These are phyloP conservation scores for Boletus huronensis DNA, from an alignment of 768 basidiomycete species.

Conservation along the genomic window DNA sequence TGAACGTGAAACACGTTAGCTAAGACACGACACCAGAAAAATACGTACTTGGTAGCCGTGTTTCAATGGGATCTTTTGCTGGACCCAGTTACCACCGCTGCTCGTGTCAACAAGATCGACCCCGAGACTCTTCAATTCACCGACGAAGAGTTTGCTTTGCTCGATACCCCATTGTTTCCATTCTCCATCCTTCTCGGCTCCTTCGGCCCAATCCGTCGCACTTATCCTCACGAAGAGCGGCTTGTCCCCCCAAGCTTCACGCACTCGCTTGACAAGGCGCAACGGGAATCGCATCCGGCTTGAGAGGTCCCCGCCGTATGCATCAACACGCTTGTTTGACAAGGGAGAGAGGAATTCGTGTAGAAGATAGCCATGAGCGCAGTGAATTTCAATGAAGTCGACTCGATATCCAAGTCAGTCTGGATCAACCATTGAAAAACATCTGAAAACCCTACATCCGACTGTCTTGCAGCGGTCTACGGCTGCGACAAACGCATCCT, in stretches of 20 bases:
- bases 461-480: constrained; percentile 51
- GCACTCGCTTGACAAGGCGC: constrained; percentile 48
- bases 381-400: constrained; percentile 72
- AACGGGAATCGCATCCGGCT: constrained; percentile 71
- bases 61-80: constrained; percentile 50
- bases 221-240: constrained; percentile 73
- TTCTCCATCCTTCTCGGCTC: constrained; percentile 51
- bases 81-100: constrained; percentile 60
- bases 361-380: constrained; percentile 62
- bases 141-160: constrained; percentile 60
- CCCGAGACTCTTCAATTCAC: constrained; percentile 55
- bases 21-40: neutral
- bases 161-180: constrained; percentile 77
- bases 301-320: constrained; percentile 68
- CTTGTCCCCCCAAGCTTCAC: constrained; percentile 55
- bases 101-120: constrained; percentile 77
- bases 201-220: constrained; percentile 64
- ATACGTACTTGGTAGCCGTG: constrained; percentile 60
- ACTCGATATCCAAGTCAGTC: constrained; percentile 35
- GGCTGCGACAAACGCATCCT: constrained; percentile 57
- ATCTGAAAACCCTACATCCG: constrained; percentile 48
- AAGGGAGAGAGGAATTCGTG: constrained; percentile 70
- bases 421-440: neutral
- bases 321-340: constrained; percentile 67
- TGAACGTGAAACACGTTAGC: neutral